These are phyloP conservation scores for Amesomyces nigricolor DNA, from an alignment of 2,329 filamentous ascomycete species.

Conservation along the genomic window DNA sequence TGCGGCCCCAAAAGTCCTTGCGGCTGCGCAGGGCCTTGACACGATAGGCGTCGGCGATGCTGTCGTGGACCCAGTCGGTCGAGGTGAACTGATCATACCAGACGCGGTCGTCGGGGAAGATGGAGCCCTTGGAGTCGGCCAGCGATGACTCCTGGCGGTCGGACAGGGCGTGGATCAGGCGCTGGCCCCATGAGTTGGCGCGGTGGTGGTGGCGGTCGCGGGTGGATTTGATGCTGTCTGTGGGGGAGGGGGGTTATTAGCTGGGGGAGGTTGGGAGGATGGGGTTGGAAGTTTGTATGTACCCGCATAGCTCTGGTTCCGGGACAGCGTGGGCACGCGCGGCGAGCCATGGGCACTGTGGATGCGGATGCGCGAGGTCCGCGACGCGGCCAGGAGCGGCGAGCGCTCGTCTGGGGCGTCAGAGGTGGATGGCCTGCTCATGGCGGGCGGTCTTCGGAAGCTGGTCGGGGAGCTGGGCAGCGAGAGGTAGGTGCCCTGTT, in stretches of 20 bases:
- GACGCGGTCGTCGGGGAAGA: conserved; percentile 75
- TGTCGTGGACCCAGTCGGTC: conserved; percentile 97
- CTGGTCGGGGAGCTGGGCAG: conserved; percentile 30
- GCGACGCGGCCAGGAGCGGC: conserved; percentile 25
- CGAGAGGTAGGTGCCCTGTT: conserved; percentile 24
- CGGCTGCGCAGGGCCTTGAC: conserved; percentile 75
- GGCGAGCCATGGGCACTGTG: conserved; percentile 25
- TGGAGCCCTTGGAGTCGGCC: conserved; percentile 58
- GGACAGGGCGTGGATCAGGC: conserved; percentile 56
- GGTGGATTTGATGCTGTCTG: conserved; percentile 36
- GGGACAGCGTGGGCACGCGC: conserved; percentile 26
- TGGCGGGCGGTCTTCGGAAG: conserved; percentile 24
- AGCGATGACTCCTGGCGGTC: conserved; percentile 51
- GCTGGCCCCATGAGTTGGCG: conserved; percentile 53
- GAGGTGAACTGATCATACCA: conserved; percentile 99
- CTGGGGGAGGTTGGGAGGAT: background rate
- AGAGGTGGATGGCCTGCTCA: conserved; percentile 21
- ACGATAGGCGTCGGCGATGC: conserved; percentile 87
- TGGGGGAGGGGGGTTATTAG: conserved; percentile 12
- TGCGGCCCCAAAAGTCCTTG: conserved; percentile 77
- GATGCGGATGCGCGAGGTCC: conserved; percentile 26
- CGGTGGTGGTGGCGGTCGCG: conserved; percentile 53
- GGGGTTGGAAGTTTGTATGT: conserved; percentile 2
- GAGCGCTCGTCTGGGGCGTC: conserved; percentile 31
- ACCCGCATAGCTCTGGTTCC: conserved; percentile 30